Evolutionary conservation across 345 rosid species (phyloP), one percentile per base, ranked within the genome.

Genomic region (Kandelia obovata): DNA sequence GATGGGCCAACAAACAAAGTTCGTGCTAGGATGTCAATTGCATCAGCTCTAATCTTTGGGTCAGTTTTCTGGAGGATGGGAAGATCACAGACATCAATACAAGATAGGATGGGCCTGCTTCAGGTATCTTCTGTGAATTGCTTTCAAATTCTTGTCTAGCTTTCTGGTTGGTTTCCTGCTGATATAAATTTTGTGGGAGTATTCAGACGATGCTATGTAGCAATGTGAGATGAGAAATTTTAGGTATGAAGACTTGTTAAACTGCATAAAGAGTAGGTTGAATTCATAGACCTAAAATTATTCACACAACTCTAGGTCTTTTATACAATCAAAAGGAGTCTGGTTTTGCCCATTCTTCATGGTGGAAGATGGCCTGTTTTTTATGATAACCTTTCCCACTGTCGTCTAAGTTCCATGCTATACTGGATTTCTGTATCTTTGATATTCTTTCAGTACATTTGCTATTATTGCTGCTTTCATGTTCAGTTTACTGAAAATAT

Each of bases 21-120:
- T 69, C 90, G 96, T 59, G 87, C 96, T 73, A 88, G 89, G 80
- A 95, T 95, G 99, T 95, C 99, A 51, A 75, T 91, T 75, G 99
- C 97, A 65, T 91, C 97, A 68, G 97, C 99, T 75, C 73, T 92
- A 80, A 95, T 95, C 75, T 95, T 95, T 87, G 99, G 99, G 70
- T 95, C 99, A 6, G 93, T 95, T 71, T 95, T 95, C 76, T 95
- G 96, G 97, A 91, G 92, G 78, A 88, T 95, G 88, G 99, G 97
- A 73, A 83, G 78, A 75, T 91, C 97, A 57, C 99, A 89, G 83
- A 83, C 99, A 56, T 91, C 99, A 64, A 88, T 95, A 77, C 97
- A 86, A 79, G 97, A 95, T 77, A 85, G 99, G 80, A 87, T 91
- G 97, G 97, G 97, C 31, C 83, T 95, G 81, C 99, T 95, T 74